Evolutionary conservation across 371 early-diverging fungal species (phyloP).

Genomic region (Nosema muscidifuracis): DNA sequence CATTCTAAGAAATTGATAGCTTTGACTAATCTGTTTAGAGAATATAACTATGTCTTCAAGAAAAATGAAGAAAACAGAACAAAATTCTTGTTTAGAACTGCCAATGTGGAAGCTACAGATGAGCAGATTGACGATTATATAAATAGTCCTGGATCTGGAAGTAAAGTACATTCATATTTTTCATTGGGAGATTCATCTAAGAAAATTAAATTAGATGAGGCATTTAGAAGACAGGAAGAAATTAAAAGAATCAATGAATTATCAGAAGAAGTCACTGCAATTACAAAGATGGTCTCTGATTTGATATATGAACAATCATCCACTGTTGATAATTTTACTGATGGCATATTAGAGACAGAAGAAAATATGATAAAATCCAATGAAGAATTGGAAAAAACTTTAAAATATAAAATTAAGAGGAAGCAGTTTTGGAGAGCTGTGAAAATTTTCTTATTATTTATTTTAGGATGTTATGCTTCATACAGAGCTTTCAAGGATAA

Average conservation of each 20-base stretch:
- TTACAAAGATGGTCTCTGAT: slow-evolving; percentile 6
- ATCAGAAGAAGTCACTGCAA: neutral
- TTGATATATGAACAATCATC: neutral
- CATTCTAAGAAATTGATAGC: neutral
- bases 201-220: neutral
- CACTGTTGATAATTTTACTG: neutral
- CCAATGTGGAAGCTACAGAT: neutral
- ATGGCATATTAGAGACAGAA: neutral
- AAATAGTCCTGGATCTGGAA: neutral
- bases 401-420: neutral
- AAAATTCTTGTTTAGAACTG: neutral
- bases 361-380: neutral
- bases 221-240: neutral
- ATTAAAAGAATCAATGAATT: neutral
- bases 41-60: neutral
- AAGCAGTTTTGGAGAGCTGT: neutral
- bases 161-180: neutral
- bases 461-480: neutral
- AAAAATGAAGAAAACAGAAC: neutral
- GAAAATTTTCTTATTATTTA: neutral
- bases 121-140: neutral
- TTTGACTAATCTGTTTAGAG: slow-evolving; percentile 3
- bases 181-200: neutral
- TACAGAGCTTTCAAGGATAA: neutral
- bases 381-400: neutral